Evolutionary conservation across 805 yeast genomes (phyloP), one percentile per base, ranked within the genome.

Genomic region (Schwanniomyces pseudopolymorphus): DNA sequence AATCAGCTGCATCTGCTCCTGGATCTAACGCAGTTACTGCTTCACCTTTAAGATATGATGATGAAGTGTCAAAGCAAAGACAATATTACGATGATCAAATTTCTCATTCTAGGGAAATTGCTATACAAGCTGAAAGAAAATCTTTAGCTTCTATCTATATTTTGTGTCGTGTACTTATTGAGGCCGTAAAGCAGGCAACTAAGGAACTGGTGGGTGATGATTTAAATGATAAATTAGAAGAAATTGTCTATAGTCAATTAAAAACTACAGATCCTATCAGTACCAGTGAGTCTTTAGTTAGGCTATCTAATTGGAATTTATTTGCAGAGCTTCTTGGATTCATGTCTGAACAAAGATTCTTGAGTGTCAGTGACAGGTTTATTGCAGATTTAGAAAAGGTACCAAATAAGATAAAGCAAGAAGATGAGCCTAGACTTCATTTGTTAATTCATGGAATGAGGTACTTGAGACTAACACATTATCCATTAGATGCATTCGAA

Each of bases 261-360:
- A 82, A 87, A 53, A 83, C 91, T 2, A 89, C 96, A 1, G 97
- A 94, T 58, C 96, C 97, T 0, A 78, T 87, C 5, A 77, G 84
- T 2, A 69, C 75, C 1, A 63, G 72, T 42, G 75, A 71, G 46
- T 84, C 89, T 39, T 70, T 83, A 20, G 88, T 92, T 2, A 79
- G 96, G 47, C 84, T 94, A 6, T 89, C 97, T 0, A 94, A 94
- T 62, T 94, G 98, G 98, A 85, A 87, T 57, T 75, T 91, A 28
- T 84, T 94, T 64, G 96, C 98, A 0, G 87, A 87, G 50, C 71
- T 94, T 5, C 67, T 95, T 35, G 99, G 99, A 1, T 84, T 83
- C 52, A 90, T 95, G 96, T 88, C 96, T 0, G 86, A 81, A 39
- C 83, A 83, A 52, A 76, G 95, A 43, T 90, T 94, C 54, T 62